phyloP scores from a whole-genome alignment of 1,139 yeast genomes.

The Nakaseomyces glabratus region DNA sequence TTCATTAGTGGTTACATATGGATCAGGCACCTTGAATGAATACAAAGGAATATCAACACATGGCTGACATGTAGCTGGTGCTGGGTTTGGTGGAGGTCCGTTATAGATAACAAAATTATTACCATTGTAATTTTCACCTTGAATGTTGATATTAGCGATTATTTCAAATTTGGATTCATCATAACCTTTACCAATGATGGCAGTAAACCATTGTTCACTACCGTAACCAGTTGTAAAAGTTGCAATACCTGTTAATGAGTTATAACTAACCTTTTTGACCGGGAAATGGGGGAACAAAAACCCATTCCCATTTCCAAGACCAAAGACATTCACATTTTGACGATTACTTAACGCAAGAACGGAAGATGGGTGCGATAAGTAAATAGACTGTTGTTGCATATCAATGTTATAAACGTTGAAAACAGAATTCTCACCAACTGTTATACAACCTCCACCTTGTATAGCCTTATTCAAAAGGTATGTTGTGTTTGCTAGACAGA shows the following conservation, averaged over 20 bases:
- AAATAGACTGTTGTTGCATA: background rate
- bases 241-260: background rate
- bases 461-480: background rate
- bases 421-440: background rate
- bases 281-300: background rate
- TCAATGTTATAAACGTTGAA: background rate
- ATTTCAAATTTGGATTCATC: background rate
- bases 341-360: no score
- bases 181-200: background rate
- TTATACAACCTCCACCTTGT: background rate
- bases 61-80: background rate
- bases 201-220: background rate
- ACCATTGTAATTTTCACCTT: background rate
- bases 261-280: no score
- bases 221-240: background rate
- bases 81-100: background rate
- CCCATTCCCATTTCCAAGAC: background rate
- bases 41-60: background rate
- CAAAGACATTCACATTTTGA: background rate
- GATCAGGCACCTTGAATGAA: background rate
- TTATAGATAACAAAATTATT: no score
- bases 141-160: background rate
- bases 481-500: background rate
- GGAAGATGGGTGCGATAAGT: background rate
- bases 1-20: background rate